phyloP scores from a whole-genome alignment of 2,329 filamentous ascomycete genomes.

The Venturia oleaginea region DNA sequence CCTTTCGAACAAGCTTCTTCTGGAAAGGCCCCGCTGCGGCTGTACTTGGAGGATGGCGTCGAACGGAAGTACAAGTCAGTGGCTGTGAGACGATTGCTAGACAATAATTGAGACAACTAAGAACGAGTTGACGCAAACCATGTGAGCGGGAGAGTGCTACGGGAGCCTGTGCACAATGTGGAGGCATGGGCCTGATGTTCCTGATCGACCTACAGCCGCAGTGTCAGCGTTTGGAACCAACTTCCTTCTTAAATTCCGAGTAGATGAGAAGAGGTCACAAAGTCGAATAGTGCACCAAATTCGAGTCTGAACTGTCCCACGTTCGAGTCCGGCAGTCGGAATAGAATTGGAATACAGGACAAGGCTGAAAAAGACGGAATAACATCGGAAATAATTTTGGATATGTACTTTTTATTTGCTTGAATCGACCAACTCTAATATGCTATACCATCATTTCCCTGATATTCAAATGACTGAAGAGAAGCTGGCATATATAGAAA shows the following conservation, averaged over 20 bases:
- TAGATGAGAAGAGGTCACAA: neutral
- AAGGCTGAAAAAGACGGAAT: neutral
- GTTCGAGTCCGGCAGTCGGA: too few species aligned
- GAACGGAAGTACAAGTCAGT: too few species aligned
- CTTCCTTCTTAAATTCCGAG: neutral
- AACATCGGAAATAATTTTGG: neutral
- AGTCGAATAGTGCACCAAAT: neutral
- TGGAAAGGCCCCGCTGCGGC: neutral
- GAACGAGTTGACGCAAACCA: neutral
- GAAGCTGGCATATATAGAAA: too few species aligned
- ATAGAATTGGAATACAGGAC: neutral
- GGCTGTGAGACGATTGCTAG: neutral
- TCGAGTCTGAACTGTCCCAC: too few species aligned
- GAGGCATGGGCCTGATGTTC: neutral
- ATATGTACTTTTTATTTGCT: neutral
- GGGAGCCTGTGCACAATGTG: neutral
- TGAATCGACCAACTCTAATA: neutral
- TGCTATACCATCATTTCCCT: neutral
- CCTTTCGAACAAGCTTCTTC: neutral
- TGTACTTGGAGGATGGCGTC: neutral
- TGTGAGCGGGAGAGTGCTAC: neutral
- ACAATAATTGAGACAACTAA: slow-evolving; percentile 1
- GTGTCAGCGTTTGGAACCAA: neutral
- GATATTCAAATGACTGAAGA: too few species aligned
- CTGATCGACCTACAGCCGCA: neutral